A percentile compares a stretch with the other conserved stretches of the same genome.
These are phyloP conservation scores for Calocybe gambosa DNA, from an alignment of 1,284 basidiomycete species.

Conservation along the genomic window DNA sequence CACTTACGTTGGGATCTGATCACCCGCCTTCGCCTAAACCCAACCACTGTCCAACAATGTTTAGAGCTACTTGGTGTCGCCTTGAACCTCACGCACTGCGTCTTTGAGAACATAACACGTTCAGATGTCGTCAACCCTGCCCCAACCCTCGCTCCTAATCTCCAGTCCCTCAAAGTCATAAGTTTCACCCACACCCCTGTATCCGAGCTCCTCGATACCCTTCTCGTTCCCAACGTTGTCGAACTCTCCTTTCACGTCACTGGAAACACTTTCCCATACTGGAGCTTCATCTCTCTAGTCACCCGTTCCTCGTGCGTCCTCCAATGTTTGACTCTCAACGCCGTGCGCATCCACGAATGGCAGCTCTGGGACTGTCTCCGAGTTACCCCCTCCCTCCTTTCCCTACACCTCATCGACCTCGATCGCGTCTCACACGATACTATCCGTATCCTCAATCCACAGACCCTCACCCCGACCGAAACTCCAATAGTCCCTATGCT, in stretches of 20 bases:
- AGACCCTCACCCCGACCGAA: slow-evolving; percentile 8
- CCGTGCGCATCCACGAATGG: slow-evolving; percentile 15
- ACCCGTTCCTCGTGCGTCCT: slow-evolving; percentile 13
- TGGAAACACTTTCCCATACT: slow-evolving; percentile 17
- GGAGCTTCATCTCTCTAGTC: slow-evolving; percentile 16
- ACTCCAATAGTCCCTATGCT: slow-evolving; percentile 12
- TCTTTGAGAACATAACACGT: slow-evolving; percentile 15
- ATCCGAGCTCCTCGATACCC: slow-evolving; percentile 17
- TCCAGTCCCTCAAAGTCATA: slow-evolving; percentile 14
- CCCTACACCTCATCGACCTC: slow-evolving; percentile 12
- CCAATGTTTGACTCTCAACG: slow-evolving; percentile 13
- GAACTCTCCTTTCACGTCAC: slow-evolving; percentile 16
- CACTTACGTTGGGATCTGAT: slow-evolving; percentile 13
- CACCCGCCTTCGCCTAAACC: slow-evolving; percentile 13
- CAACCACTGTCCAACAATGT: slow-evolving; percentile 17
- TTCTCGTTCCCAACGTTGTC: slow-evolving; percentile 10
- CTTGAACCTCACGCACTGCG: slow-evolving; percentile 14
- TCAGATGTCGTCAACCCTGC: slow-evolving; percentile 17
- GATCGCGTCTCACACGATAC: slow-evolving; percentile 14
- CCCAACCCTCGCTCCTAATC: slow-evolving; percentile 10
- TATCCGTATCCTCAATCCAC: slow-evolving; percentile 12
- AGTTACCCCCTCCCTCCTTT: slow-evolving; percentile 12
- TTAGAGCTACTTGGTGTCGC: slow-evolving; percentile 11
- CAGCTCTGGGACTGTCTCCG: slow-evolving; percentile 16
- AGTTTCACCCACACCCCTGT: slow-evolving; percentile 16